Evolutionary conservation across 495 filamentous ascomycete genomes (phyloP), one percentile per base, ranked within the genome.

Genomic region (Xylaria grammica): DNA sequence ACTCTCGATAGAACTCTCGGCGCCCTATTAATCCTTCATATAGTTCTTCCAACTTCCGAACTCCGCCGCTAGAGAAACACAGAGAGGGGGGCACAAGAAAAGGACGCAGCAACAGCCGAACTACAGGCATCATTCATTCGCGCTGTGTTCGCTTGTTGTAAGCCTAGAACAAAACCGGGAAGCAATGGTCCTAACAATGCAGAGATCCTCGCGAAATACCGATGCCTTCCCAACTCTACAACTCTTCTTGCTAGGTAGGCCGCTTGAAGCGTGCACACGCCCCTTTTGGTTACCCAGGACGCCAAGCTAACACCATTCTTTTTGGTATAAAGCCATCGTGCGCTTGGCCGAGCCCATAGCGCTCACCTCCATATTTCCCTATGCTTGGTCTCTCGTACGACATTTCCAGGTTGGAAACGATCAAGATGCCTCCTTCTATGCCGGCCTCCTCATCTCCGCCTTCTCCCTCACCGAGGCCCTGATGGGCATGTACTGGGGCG

Each of bases 311-410:
- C 57, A 55, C 13, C 5, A 13, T 20, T 30, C 24, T 52, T 27
- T 9, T 45, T n/a, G n/a, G n/a, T n/a, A n/a, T n/a, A 9, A 62
- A 77, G 74, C 75, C 27, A 75, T 81, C 73, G 78, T 79, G 75
- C 90, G 93, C 54, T 85, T 96, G 65, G 91, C 92, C 42, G 93
- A 97, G 77, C 93, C 92, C 7, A 91, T 97, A 62, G 92, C 92
- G 46, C 84, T 96, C 65, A 94, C 91, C 3, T 93, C 90, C 72
- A 91, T 94, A 77, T 91, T 93, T 63, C 91, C 91, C 17, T 97
- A 96, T 77, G 91, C 93, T 60, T 96, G 90, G 88, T 86, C 89
- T 65, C 87, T 94, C 76, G 87, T 93, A 69, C 88, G 87, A 73
- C 82, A 89, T 67, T 91, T 91, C 71, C 65, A 91, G 60, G 79